Conservation (phyloP, 768 basidiomycete species). For the Tricholoma sp. region DNA sequence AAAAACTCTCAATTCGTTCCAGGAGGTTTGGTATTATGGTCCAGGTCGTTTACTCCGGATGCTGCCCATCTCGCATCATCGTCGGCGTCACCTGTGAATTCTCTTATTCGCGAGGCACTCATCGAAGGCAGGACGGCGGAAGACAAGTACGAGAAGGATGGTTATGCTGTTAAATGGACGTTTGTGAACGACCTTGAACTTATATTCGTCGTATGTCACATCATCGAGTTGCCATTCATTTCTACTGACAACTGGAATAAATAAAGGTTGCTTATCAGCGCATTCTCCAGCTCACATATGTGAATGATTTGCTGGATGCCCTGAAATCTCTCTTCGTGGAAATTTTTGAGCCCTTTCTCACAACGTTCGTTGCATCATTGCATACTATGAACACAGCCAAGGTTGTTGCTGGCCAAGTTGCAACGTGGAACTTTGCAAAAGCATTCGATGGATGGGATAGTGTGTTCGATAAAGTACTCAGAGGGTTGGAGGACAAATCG, state of each 20-base stretch:
- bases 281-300: conserved; percentile 90
- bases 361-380: conserved; percentile 78
- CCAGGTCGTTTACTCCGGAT: conserved; percentile 88
- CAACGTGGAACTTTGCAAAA: conserved; percentile 63
- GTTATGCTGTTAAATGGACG: conserved; percentile 91
- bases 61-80: conserved; percentile 65
- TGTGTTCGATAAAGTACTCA: conserved; percentile 71
- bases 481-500: conserved; percentile 69
- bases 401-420: conserved; percentile 30
- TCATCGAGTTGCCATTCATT: not conserved
- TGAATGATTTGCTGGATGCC: conserved; percentile 78
- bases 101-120: conserved; percentile 83
- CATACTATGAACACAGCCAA: conserved; percentile 54
- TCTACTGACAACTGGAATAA: conserved; percentile 1
- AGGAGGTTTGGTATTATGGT: conserved; percentile 96
- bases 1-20: conserved; percentile 5
- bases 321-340: conserved; percentile 84
- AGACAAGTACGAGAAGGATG: conserved; percentile 88
- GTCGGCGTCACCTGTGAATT: conserved; percentile 78
- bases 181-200: conserved; percentile 94
- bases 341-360: conserved; percentile 78
- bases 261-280: conserved; percentile 91
- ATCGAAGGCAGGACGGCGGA: conserved; percentile 85
- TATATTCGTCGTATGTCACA: conserved; percentile 82
- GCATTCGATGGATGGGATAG: conserved; percentile 79